phyloP scores from a whole-genome alignment of 768 basidiomycete species.

The Boletus rex-veris region DNA sequence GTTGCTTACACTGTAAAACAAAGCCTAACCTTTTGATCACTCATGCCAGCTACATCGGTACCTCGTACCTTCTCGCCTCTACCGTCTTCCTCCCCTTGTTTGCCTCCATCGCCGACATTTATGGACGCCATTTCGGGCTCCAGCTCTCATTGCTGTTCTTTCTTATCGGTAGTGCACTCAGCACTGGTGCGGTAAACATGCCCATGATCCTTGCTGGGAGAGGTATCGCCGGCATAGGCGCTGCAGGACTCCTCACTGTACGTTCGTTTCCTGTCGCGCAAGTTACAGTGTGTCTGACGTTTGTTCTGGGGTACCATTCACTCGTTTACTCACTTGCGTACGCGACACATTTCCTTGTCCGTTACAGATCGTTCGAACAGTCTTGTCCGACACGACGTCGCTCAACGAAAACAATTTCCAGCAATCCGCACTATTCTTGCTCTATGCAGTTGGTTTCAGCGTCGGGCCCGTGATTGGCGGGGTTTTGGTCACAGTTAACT shows the following conservation, averaged over 20 bases:
- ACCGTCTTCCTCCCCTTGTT: conserved; percentile 53
- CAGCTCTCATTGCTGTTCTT: conserved; percentile 45
- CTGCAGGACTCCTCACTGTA: conserved; percentile 41
- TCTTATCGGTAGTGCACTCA: conserved; percentile 43
- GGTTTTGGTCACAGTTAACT: conserved; percentile 36
- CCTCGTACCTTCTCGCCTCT: conserved; percentile 47
- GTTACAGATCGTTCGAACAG: conserved; percentile 38
- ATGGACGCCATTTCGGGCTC: conserved; percentile 46
- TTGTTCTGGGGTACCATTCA: too few species aligned
- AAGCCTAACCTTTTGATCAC: background rate
- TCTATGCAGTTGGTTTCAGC: conserved; percentile 42
- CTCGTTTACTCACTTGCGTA: background rate
- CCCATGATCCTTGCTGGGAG: conserved; percentile 43
- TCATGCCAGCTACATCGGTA: conserved; percentile 43
- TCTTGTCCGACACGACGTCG: conserved; percentile 42
- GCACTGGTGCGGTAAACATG: conserved; percentile 47
- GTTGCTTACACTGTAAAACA: background rate
- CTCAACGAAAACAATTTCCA: conserved; percentile 44
- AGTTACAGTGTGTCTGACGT: too few species aligned
- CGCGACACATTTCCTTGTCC: background rate
- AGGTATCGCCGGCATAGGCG: conserved; percentile 49
- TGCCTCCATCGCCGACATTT: conserved; percentile 47
- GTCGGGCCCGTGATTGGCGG: conserved; percentile 45
- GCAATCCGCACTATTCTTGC: conserved; percentile 38
- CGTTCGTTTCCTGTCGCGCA: background rate